Base-by-base conservation (phyloP, 192 early-diverging fungal genomes). In the Umbelopsis isabellina region DNA sequence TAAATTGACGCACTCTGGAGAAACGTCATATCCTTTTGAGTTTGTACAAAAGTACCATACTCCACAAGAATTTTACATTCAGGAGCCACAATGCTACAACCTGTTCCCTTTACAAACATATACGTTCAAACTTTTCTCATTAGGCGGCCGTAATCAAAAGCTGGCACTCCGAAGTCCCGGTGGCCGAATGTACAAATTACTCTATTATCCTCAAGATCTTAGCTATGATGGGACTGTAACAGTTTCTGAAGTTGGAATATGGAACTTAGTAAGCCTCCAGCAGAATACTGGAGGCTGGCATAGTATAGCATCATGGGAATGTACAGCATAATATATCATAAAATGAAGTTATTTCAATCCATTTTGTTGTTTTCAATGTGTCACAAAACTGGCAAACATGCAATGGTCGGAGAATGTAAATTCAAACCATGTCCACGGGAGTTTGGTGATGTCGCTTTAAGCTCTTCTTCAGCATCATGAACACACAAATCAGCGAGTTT, bases 21-120 rank as follows among this genome's bases (percentile, higher is more conserved):
- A 22, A 4, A 49, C 75, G 25, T 68, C 73, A 20, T 61, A 61
- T 25, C 72, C 80, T 1, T 80, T 82, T 53, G 79, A 73, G 27
- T 83, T 83, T 77, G 82, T 86, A 3, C 76, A 75, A 7, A 68
- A 79, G 2, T 77, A 79, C 55, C 65, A 68, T 16, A 74, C 74
- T 30, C 78, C 71, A 0, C 72, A 83, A 51, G 82, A 85, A 49
- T 85, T 85, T 51, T 83, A 83, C 33, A 66, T 85, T 25, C 79
- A 83, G 58, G 74, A 83, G 20, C 84, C 84, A 1, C 84, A 85
- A 35, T 72, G 80, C 7, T 77, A 85, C 21, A 21, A 67, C 10
- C 72, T 85, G 2, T 83, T 82, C 25, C 80, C 76, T 13, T 72
- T 79, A 22, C 84, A 86, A 50, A 78, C 74, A 0, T 86, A 83